Evolutionary conservation across 768 basidiomycete genomes (phyloP), one percentile per base, ranked within the genome.

Genomic region (Tulasnella sp.): DNA sequence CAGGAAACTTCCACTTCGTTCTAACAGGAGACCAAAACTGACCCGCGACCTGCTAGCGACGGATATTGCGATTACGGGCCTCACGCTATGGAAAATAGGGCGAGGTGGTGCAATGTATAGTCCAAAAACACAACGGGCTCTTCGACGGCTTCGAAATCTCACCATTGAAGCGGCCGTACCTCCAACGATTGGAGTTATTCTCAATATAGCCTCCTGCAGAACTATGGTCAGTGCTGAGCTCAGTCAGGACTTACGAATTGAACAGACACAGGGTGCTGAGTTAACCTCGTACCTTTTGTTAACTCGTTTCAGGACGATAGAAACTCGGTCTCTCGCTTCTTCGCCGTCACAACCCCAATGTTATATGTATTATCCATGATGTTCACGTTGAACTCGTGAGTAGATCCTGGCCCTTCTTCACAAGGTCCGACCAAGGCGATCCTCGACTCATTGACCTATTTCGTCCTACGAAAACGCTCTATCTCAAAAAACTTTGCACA

Each of bases 341-440:
- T 74, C 38, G 42, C 4, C 9, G 14, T 74, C 34, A 12, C 36
- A 8, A 39, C 72, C 18, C 36, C 72, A n/a, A 14, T 19, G 27
- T 4, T 74, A 14, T 74, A 74, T 19, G 72, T 74, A 16, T 40
- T 16, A 19, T 74, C 72, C 21, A 40, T 74, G 72, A 74, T 74
- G 34, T 74, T 74, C 21, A 74, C 72, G 19, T 21, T 74, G 12
- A 74, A 74, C 72, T 74, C 72, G 72, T 74, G 38, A 74, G 72
- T 48, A 21, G 10, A 1, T 24, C 48, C n/a, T n/a, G n/a, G n/a
- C n/a, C n/a, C n/a, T n/a, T n/a, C n/a, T n/a, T n/a, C n/a, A n/a
- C n/a, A n/a, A n/a, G n/a, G n/a, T n/a, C n/a, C n/a, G n/a, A n/a
- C n/a, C n/a, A n/a, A n/a, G n/a, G n/a, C n/a, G n/a, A 40, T 40